Conservation (phyloP, 495 filamentous ascomycete species). For the Acidiella bohemica region DNA sequence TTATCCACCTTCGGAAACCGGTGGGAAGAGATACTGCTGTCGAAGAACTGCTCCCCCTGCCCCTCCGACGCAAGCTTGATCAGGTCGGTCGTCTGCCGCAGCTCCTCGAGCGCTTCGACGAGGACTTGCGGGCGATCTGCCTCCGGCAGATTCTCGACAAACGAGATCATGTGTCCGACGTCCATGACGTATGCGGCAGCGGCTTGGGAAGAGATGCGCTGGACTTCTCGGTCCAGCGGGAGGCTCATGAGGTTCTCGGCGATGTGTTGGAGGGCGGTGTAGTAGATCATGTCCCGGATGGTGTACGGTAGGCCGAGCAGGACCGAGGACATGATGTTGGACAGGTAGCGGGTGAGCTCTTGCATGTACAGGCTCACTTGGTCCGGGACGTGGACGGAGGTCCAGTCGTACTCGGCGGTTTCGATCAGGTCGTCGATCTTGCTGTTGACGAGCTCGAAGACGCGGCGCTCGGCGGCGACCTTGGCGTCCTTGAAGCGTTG, state of each 20-base stretch:
- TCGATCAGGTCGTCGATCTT: constrained; percentile 98
- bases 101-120: constrained; percentile 73
- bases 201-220: constrained; percentile 74
- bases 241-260: constrained; percentile 62
- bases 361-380: constrained; percentile 84
- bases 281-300: constrained; percentile 96
- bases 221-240: constrained; percentile 61
- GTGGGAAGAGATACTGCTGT: constrained; percentile 69
- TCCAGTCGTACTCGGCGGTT: constrained; percentile 94
- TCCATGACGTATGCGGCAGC: constrained; percentile 69
- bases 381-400: constrained; percentile 12
- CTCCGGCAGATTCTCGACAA: constrained; percentile 56
- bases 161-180: constrained; percentile 65
- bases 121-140: constrained; percentile 40
- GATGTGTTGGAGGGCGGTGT: constrained; percentile 86
- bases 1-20: constrained; percentile 90
- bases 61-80: constrained; percentile 55
- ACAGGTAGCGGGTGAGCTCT: constrained; percentile 82
- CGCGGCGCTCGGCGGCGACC: constrained; percentile 90
- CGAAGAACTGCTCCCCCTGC: constrained; percentile 88
- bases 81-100: constrained; percentile 77
- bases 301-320: constrained; percentile 80
- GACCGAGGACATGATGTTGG: constrained; percentile 90
- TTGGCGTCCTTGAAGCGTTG: constrained; percentile 78
- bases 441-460: constrained; percentile 95